These are phyloP conservation scores for Plantago coronopus DNA, from an alignment of 305 asterid species.

Conservation along the genomic window DNA sequence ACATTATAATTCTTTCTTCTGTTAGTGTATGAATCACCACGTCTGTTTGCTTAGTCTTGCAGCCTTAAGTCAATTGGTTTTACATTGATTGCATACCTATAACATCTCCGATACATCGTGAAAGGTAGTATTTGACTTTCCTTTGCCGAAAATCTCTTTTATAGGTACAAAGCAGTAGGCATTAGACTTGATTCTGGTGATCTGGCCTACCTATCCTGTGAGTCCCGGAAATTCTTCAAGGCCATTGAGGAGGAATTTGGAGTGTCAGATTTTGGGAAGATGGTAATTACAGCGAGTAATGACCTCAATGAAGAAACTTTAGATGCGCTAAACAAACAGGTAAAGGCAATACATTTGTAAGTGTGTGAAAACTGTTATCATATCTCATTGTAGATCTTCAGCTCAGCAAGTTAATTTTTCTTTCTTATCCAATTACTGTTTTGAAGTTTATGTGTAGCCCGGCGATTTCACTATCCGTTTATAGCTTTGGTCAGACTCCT, in stretches of 20 bases:
- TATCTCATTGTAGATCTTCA: conserved; percentile 3
- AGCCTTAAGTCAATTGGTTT: conserved; percentile 1
- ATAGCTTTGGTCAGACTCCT: not conserved
- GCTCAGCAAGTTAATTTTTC: too few species aligned
- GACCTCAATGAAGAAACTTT: conserved; percentile 97
- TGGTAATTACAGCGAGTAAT: conserved; percentile 84
- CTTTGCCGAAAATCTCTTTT: conserved; percentile 21
- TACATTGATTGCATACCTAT: not conserved
- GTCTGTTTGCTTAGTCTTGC: not conserved
- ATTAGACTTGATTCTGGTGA: conserved; percentile 98
- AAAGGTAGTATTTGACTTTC: conserved; percentile 2
- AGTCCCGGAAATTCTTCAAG: conserved; percentile 67
- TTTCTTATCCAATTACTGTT: too few species aligned
- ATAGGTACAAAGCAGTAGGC: conserved; percentile 86
- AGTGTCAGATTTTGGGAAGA: conserved; percentile 65
- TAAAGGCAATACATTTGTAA: conserved; percentile 24
- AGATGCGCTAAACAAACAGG: conserved; percentile 98
- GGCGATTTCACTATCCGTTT: not conserved
- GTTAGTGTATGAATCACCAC: not conserved
- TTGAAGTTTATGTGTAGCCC: conserved; percentile 4
- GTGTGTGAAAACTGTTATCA: not conserved
- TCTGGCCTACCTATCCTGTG: conserved; percentile 90
- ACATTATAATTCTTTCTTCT: not conserved
- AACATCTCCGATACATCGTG: not conserved
- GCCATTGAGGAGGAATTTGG: conserved; percentile 73